Evolutionary conservation across 148 eudicot species (phyloP).

Genomic region (Vaccinium corymbosum): DNA sequence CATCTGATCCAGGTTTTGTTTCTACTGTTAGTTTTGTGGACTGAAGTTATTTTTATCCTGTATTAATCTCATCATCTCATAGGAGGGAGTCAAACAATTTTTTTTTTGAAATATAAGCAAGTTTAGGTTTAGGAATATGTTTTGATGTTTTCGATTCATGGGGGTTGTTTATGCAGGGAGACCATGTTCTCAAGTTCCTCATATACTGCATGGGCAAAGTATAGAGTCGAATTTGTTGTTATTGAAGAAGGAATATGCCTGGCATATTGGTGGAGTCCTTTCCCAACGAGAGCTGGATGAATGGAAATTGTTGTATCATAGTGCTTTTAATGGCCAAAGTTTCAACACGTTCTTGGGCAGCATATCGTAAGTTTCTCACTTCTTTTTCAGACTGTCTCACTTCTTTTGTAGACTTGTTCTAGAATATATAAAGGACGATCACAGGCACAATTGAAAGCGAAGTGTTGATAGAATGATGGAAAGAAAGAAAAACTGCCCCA

Average conservation of each 20-base stretch:
- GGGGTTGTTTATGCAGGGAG: constrained; percentile 30
- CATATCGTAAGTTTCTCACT: constrained; percentile 55
- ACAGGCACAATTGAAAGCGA: background rate
- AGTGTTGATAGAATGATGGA: background rate
- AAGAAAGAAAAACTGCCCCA: background rate
- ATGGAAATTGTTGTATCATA: constrained; percentile 91
- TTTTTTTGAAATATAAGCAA: too few relatives aligned
- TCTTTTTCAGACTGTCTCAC: constrained; percentile 15
- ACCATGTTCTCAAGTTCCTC: constrained; percentile 66
- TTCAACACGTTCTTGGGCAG: constrained; percentile 86
- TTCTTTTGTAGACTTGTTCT: background rate
- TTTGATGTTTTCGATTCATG: background rate
- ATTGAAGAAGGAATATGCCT: constrained; percentile 72
- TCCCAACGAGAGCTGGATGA: constrained; percentile 62
- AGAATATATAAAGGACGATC: background rate
- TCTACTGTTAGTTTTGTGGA: background rate
- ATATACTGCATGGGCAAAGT: constrained; percentile 39
- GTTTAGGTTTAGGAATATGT: background rate
- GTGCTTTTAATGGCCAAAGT: constrained; percentile 71
- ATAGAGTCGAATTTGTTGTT: constrained; percentile 39
- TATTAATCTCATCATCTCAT: background rate
- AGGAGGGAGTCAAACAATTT: background rate
- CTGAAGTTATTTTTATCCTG: background rate
- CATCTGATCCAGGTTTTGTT: constrained; percentile 59
- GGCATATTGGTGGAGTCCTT: constrained; percentile 86